phyloP scores from a whole-genome alignment of 805 yeast genomes.

The Starmera caribaea region DNA sequence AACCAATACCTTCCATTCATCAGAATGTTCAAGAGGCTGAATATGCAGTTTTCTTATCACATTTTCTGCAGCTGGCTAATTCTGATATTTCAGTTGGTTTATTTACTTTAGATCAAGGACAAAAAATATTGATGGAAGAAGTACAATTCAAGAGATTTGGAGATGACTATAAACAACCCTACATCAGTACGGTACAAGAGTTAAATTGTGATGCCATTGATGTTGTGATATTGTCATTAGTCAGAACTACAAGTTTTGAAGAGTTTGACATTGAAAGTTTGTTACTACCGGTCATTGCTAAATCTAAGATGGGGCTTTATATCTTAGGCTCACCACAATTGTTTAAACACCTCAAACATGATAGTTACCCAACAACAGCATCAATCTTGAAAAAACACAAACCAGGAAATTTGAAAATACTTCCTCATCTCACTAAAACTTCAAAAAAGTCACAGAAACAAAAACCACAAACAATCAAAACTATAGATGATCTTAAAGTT shows the following conservation, averaged over 20 bases:
- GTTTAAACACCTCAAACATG: too few relatives aligned
- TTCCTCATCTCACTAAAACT: too few relatives aligned
- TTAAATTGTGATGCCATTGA: not conserved
- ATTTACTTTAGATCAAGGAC: constrained; percentile 30
- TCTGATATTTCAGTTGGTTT: constrained; percentile 29
- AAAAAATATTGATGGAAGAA: constrained; percentile 32
- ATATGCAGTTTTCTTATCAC: constrained; percentile 32
- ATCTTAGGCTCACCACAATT: not conserved
- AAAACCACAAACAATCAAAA: too few relatives aligned
- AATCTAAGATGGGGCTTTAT: not conserved
- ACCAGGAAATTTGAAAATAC: too few relatives aligned
- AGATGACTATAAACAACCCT: not conserved
- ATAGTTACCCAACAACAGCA: too few relatives aligned
- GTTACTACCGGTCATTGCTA: not conserved
- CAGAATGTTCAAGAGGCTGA: constrained; percentile 40
- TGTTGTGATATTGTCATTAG: constrained; percentile 3
- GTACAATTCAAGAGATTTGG: constrained; percentile 21
- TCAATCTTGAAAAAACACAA: too few relatives aligned
- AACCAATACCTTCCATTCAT: constrained; percentile 15
- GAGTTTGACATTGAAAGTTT: not conserved
- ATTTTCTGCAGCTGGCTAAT: constrained; percentile 39
- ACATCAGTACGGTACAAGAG: constrained; percentile 1
- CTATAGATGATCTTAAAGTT: too few relatives aligned
- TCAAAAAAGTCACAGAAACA: too few relatives aligned
- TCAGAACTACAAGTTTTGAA: not conserved